Evolutionary conservation across 352 stramenopile genomes (phyloP), one percentile per base, ranked within the genome.

Genomic region (Globisporangium alternatum): DNA sequence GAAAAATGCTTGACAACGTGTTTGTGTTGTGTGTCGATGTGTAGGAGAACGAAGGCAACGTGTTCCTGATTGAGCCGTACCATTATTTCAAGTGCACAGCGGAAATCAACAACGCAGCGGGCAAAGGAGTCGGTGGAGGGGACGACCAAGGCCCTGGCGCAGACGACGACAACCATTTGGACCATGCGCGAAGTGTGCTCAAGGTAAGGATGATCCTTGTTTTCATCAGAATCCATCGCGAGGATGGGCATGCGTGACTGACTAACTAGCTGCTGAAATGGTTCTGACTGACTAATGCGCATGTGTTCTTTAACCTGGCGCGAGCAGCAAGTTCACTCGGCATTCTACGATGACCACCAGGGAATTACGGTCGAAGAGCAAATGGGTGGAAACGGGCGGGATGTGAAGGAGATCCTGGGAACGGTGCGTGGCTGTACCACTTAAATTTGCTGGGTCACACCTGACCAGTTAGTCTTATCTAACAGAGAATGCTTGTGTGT

Each of bases 31-130:
- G 3, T 48, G 28, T 9, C 12, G 22, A 48, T 49, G 43, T 55
- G 28, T 47, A 86, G 72, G 84, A 95, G 58, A 95, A 95, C 62
- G 83, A 90, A 69, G 81, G 75, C 35, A 95, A 93, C 65, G 86
- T 95, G 37, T 90, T 95, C 56, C 62, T 95, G 37, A 95, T 95
- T 47, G 83, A 95, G 65, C 83, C 86, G 5, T 95, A 89, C 35
- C 86, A 91, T 62, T 90, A 79, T 60, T 95, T 95, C 66, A 91
- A 92, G 44, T 85, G 78, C 59, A 86, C 77, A 5, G 78, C 80
- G 13, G 86, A 95, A 65, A 88, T 95, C 69, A 95, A 95, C 66
- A 95, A 95, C 54, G 77, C 84, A 0, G 86, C 86, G 5, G 84
- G 86, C 9, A 77, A 72, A 31, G 74, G 76, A 25, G 60, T 82